These are phyloP conservation scores for Kwoniella botswanensis DNA, from an alignment of 768 basidiomycete species.

Conservation along the genomic window DNA sequence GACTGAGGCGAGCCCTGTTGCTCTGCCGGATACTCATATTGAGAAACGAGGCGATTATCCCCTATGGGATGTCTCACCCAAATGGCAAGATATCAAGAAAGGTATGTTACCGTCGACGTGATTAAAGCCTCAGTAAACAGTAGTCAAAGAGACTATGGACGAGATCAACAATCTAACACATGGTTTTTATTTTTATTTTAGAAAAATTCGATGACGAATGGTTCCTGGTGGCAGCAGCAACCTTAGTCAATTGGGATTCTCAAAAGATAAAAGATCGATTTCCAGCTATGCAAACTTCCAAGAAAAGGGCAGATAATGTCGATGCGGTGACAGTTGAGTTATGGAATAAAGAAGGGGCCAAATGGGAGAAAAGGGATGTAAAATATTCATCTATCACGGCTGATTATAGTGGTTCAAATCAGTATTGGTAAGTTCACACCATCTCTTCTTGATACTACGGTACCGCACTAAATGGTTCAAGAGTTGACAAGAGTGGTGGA, in stretches of 20 bases:
- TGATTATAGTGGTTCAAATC: slow-evolving; percentile 8
- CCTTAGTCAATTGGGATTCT: background rate
- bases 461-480: no score
- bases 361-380: background rate
- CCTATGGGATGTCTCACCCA: no score
- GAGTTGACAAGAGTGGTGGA: background rate
- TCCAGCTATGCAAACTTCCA: background rate
- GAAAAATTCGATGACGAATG: background rate
- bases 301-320: background rate
- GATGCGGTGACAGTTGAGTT: background rate
- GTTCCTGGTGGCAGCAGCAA: background rate
- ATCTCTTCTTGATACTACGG: background rate
- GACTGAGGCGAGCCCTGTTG: no score
- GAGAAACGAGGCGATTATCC: no score
- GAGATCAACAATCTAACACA: no score
- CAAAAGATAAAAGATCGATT: background rate
- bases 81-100: no score
- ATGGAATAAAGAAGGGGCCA: background rate
- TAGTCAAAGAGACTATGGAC: no score
- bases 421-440: slow-evolving; percentile 3
- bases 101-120: no score
- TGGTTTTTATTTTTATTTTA: background rate
- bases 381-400: background rate
- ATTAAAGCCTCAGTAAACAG: background rate
- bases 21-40: no score